These are phyloP conservation scores for Telopea speciosissima DNA, from an alignment of 177 flowering plant genomes.

Conservation along the genomic window DNA sequence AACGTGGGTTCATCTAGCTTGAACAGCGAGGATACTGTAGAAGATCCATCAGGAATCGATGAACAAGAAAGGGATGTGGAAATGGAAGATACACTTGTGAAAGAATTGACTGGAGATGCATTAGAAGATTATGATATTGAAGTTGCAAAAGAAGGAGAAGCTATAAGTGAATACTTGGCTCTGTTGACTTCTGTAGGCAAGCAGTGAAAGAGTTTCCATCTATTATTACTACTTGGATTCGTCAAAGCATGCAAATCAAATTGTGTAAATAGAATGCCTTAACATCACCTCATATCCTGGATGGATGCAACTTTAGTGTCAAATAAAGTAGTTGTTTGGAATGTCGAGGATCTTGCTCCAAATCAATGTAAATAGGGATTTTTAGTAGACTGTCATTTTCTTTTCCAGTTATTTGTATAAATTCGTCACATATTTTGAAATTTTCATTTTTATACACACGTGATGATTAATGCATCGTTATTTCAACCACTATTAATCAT, in stretches of 20 bases:
- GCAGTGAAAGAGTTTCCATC: conserved; percentile 8
- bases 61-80: conserved; percentile 50
- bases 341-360: neutral
- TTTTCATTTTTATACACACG: no score
- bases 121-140: conserved; percentile 79
- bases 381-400: no score
- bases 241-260: neutral
- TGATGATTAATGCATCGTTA: neutral
- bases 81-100: conserved; percentile 71
- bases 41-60: conserved; percentile 23
- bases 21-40: conserved; percentile 13
- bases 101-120: conserved; percentile 50
- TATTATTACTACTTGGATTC: conserved; percentile 4
- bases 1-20: neutral
- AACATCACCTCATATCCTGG: neutral
- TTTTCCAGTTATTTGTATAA: neutral
- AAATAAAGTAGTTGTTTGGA: neutral
- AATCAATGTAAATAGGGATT: neutral
- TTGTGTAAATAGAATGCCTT: neutral
- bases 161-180: conserved; percentile 67
- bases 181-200: conserved; percentile 38
- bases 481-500: no score
- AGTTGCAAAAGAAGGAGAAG: conserved; percentile 82
- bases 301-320: neutral
- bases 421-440: neutral